A percentile compares a stretch with the other conserved stretches of the same genome.
These are phyloP conservation scores for Penicillium psychrofluorescens DNA, from an alignment of 495 filamentous ascomycete genomes.

Conservation along the genomic window DNA sequence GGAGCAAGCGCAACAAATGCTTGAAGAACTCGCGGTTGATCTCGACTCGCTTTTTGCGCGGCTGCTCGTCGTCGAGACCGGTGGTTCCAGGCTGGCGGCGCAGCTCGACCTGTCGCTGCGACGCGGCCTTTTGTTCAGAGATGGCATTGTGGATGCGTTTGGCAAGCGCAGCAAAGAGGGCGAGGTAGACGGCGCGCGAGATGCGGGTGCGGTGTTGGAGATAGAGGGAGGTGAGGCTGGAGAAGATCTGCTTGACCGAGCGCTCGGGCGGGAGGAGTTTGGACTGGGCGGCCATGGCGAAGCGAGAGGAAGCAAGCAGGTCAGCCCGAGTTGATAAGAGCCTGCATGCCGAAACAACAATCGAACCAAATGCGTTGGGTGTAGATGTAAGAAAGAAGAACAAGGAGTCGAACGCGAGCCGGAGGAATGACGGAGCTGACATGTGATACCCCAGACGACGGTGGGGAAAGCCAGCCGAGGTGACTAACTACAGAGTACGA, in stretches of 20 bases:
- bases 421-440: conserved; percentile 13
- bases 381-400: conserved; percentile 1
- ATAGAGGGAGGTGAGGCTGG: conserved; percentile 69
- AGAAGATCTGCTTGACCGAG: conserved; percentile 66
- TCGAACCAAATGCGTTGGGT: background rate
- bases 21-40: conserved; percentile 94
- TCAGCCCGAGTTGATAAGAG: conserved; percentile 21
- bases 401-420: background rate
- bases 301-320: conserved; percentile 5
- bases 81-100: conserved; percentile 50
- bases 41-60: conserved; percentile 73
- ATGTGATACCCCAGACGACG: conserved; percentile 23
- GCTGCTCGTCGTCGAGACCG: conserved; percentile 40
- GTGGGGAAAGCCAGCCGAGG: conserved; percentile 24
- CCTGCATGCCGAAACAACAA: too few species aligned
- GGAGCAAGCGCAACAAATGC: conserved; percentile 68
- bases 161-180: conserved; percentile 79
- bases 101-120: conserved; percentile 57
- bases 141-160: conserved; percentile 90
- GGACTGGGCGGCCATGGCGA: conserved; percentile 70
- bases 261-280: conserved; percentile 66
- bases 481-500: background rate
- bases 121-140: conserved; percentile 85
- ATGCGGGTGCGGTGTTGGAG: conserved; percentile 79
- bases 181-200: conserved; percentile 84